Percentiles rank a stretch among this genome's conserved stretches.
phyloP scores from a whole-genome alignment of 495 filamentous ascomycete species.

The Symbiotaphrina buchneri region DNA sequence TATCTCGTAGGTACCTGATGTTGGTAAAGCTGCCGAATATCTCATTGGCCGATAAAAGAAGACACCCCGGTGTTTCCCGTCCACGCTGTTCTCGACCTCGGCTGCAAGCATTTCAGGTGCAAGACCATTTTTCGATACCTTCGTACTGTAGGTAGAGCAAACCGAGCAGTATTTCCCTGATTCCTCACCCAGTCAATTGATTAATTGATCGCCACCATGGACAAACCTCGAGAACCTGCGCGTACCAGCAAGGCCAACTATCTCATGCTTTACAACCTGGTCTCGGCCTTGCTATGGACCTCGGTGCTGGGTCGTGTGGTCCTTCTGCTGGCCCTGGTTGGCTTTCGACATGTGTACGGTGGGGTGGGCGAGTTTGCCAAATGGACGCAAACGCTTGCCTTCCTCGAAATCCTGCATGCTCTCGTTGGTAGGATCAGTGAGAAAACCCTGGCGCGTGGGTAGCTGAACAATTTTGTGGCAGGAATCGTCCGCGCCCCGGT shows the following conservation, averaged over 20 bases:
- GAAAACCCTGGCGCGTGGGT: neutral
- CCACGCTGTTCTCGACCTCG: too few species aligned
- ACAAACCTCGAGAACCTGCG: constrained; percentile 1
- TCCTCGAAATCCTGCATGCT: constrained; percentile 67
- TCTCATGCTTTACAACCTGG: constrained; percentile 63
- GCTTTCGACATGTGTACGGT: constrained; percentile 26
- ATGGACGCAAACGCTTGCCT: constrained; percentile 62
- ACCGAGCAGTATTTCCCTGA: too few species aligned
- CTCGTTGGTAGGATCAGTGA: constrained; percentile 25
- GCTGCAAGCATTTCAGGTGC: too few species aligned
- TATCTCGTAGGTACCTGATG: too few species aligned
- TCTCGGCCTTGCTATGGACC: constrained; percentile 54
- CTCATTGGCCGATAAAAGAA: too few species aligned
- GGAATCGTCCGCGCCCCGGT: constrained; percentile 27
- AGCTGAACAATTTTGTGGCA: constrained; percentile 7
- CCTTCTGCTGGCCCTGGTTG: constrained; percentile 22
- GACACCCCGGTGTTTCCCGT: too few species aligned
- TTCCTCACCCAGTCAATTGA: too few species aligned
- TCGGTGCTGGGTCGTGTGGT: constrained; percentile 38
- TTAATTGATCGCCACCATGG: constrained; percentile 1
- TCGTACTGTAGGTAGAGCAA: too few species aligned
- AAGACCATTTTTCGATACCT: too few species aligned
- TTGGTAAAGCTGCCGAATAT: too few species aligned
- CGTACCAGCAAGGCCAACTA: constrained; percentile 27
- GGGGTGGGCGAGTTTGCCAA: constrained; percentile 39